These are phyloP conservation scores for Boletus eberwhitei DNA, from an alignment of 768 basidiomycete genomes.

Conservation along the genomic window DNA sequence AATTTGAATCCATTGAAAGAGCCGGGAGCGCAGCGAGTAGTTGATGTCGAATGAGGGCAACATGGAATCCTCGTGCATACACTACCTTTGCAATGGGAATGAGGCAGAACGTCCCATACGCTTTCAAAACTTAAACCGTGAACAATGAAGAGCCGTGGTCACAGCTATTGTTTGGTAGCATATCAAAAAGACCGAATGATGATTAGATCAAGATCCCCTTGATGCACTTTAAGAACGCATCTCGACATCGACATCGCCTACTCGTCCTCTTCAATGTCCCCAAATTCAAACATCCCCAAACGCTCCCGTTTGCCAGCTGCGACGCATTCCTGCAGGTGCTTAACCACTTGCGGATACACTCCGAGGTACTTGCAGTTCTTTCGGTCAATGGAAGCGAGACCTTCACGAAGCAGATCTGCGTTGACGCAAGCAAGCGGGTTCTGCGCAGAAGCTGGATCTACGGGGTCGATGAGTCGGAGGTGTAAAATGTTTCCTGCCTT, in stretches of 20 bases:
- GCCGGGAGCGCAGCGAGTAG: background rate
- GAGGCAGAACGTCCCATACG: background rate
- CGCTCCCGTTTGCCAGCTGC: conserved; percentile 69
- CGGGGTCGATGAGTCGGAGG: conserved; percentile 89
- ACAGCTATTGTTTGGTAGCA: background rate
- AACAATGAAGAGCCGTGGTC: background rate
- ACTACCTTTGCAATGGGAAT: no score
- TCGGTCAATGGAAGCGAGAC: conserved; percentile 75
- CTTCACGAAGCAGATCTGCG: conserved; percentile 84
- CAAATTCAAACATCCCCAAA: conserved; percentile 85
- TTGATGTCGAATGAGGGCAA: background rate
- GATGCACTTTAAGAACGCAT: conserved; percentile 17
- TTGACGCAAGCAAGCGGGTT: conserved; percentile 83
- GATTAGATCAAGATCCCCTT: conserved; percentile 15
- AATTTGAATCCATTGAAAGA: conserved; percentile 12
- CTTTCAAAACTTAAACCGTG: conserved; percentile 1
- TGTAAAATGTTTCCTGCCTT: conserved; percentile 76
- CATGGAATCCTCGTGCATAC: no score
- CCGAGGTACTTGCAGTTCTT: conserved; percentile 71
- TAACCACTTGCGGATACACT: conserved; percentile 65
- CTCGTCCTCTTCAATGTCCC: conserved; percentile 87
- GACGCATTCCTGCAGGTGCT: conserved; percentile 60
- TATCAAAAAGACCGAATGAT: background rate
- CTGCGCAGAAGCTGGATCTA: conserved; percentile 60
- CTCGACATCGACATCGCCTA: conserved; percentile 13